These are phyloP conservation scores for Ceraceosorus bombacis DNA, from an alignment of 1,284 basidiomycete species.

Conservation along the genomic window DNA sequence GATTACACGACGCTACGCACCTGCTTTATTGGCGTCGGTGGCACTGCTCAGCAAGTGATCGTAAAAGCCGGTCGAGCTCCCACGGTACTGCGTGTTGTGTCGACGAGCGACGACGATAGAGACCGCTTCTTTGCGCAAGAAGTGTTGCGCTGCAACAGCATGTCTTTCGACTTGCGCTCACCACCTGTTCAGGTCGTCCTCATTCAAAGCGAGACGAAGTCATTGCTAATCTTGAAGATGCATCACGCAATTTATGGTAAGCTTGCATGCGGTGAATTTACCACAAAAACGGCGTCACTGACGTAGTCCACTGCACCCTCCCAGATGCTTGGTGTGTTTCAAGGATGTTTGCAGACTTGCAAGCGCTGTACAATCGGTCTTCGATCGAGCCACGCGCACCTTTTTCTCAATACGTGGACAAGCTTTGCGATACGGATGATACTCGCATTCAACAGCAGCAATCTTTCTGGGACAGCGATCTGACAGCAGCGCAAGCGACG, in stretches of 20 bases:
- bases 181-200: too few species aligned
- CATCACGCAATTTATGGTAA: too few species aligned
- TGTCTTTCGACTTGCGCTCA: too few species aligned
- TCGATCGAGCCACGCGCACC: background rate
- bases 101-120: background rate
- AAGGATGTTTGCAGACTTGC: background rate
- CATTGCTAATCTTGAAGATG: too few species aligned
- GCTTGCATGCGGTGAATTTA: too few species aligned
- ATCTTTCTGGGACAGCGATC: background rate
- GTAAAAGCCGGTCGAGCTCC: background rate
- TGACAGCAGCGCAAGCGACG: background rate
- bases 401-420: background rate
- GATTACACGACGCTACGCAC: constrained; percentile 1
- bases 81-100: background rate
- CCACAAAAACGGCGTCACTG: background rate
- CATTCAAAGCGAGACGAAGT: too few species aligned
- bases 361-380: background rate
- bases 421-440: background rate
- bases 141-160: too few species aligned
- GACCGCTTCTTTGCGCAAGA: too few species aligned
- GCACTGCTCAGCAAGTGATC: too few species aligned
- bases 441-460: background rate
- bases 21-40: background rate
- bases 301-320: background rate
- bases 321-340: constrained; percentile 5